These are phyloP conservation scores for Olyra latifolia DNA, from an alignment of 176 grass and related monocot species.

Conservation along the genomic window DNA sequence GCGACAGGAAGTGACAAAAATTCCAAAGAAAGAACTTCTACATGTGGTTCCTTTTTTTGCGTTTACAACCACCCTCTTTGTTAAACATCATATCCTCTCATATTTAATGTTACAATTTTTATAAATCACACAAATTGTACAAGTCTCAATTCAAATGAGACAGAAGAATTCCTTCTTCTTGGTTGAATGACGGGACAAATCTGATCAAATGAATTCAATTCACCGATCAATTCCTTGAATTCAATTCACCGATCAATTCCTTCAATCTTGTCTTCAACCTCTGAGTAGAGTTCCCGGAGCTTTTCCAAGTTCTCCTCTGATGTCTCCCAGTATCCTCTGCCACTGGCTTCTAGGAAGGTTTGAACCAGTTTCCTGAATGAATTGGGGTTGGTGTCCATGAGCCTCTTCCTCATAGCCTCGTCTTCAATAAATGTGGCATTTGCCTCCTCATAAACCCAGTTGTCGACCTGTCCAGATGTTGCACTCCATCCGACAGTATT, in stretches of 20 bases:
- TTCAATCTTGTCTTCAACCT: constrained; percentile 99
- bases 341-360: constrained; percentile 93
- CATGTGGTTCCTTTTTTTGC: constrained; percentile 22
- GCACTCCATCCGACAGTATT: constrained; percentile 99
- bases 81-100: constrained; percentile 33
- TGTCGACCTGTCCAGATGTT: constrained; percentile 95
- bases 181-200: constrained; percentile 19
- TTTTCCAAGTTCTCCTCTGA: constrained; percentile 92
- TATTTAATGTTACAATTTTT: constrained; percentile 42
- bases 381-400: constrained; percentile 93
- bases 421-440: constrained; percentile 91
- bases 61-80: constrained; percentile 38
- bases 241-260: constrained; percentile 93
- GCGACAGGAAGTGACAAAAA: neutral
- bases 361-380: constrained; percentile 95
- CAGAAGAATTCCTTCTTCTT: constrained; percentile 25
- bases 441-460: constrained; percentile 99
- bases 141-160: constrained; percentile 32
- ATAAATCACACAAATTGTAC: constrained; percentile 49
- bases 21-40: constrained; percentile 24
- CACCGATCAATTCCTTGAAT: constrained; percentile 95
- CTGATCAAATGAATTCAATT: neutral
- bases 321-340: constrained; percentile 98
- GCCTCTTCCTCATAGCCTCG: constrained; percentile 83
- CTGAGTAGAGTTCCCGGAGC: constrained; percentile 82